phyloP scores from a whole-genome alignment of 371 early-diverging fungal genomes.

The Apophysomyces elegans region DNA sequence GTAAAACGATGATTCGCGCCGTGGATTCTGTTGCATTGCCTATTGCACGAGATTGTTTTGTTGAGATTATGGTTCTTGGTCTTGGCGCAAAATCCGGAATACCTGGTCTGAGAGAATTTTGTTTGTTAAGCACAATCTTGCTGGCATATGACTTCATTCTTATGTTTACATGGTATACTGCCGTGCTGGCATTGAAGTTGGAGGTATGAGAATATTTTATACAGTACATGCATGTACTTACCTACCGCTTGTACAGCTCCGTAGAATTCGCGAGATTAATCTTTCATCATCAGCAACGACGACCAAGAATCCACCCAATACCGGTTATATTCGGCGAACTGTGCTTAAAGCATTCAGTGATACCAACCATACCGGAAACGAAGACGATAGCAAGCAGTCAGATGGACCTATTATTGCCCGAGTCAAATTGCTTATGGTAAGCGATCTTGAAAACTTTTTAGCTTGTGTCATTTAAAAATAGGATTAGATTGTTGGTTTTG shows the following conservation, averaged over 20 bases:
- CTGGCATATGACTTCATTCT: conserved; percentile 79
- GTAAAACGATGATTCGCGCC: conserved; percentile 66
- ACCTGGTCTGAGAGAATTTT: conserved; percentile 76
- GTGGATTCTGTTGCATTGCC: conserved; percentile 64
- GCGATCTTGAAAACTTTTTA: not conserved
- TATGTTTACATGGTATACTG: conserved; percentile 83
- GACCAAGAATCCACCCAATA: conserved; percentile 25
- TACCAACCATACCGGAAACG: conserved; percentile 19
- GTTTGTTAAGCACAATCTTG: conserved; percentile 75
- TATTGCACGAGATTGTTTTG: conserved; percentile 74
- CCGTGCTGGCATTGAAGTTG: conserved; percentile 84
- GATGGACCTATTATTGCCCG: conserved; percentile 56
- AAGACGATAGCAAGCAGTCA: conserved; percentile 39
- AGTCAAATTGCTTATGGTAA: conserved; percentile 52
- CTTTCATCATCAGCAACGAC: conserved; percentile 4
- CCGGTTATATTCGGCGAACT: conserved; percentile 48
- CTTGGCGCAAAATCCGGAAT: conserved; percentile 79
- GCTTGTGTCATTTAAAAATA: not conserved
- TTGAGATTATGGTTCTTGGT: conserved; percentile 79
- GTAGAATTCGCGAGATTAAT: conserved; percentile 27
- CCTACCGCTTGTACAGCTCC: conserved; percentile 15
- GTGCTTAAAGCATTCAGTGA: conserved; percentile 55
- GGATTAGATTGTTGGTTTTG: conserved; percentile 24
- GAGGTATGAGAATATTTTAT: conserved; percentile 55
- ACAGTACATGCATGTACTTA: not conserved